These are phyloP conservation scores for Chloranthus sessilifolius DNA, from an alignment of 164 flowering plant species.

Conservation along the genomic window DNA sequence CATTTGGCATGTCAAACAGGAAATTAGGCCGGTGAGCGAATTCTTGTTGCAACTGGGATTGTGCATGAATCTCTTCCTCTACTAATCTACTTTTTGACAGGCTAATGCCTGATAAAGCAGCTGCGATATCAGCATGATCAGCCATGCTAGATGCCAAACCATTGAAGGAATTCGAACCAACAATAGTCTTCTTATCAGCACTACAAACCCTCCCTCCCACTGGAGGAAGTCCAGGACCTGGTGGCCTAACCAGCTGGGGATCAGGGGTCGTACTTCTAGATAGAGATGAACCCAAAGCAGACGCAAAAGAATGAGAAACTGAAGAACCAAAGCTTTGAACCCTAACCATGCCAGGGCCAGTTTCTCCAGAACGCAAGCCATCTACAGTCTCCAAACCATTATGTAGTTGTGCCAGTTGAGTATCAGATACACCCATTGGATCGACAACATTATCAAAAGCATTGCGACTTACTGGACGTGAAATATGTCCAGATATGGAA, in stretches of 20 bases:
- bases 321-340: slow-evolving; percentile 33
- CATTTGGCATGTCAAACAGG: slow-evolving; percentile 31
- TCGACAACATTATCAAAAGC: slow-evolving; percentile 37
- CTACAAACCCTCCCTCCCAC: slow-evolving; percentile 38
- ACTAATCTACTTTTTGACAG: slow-evolving; percentile 31
- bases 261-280: slow-evolving; percentile 67
- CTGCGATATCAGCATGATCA: slow-evolving; percentile 40
- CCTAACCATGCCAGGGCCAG: slow-evolving; percentile 31
- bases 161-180: slow-evolving; percentile 30
- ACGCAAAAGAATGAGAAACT: slow-evolving; percentile 38
- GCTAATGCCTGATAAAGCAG: slow-evolving; percentile 42
- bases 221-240: slow-evolving; percentile 43
- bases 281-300: slow-evolving; percentile 47
- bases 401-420: slow-evolving; percentile 20
- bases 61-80: slow-evolving; percentile 29
- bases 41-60: slow-evolving; percentile 31
- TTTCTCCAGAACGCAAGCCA: slow-evolving; percentile 29
- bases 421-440: slow-evolving; percentile 20
- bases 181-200: slow-evolving; percentile 29
- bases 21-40: slow-evolving; percentile 27
- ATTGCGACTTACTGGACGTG: slow-evolving; percentile 52
- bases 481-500: slow-evolving; percentile 31
- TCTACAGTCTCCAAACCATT: slow-evolving; percentile 31
- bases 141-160: slow-evolving; percentile 29
- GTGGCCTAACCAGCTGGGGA: slow-evolving; percentile 35